Conservation (phyloP, 2,329 filamentous ascomycete genomes). For the Cordyceps farinosa region DNA sequence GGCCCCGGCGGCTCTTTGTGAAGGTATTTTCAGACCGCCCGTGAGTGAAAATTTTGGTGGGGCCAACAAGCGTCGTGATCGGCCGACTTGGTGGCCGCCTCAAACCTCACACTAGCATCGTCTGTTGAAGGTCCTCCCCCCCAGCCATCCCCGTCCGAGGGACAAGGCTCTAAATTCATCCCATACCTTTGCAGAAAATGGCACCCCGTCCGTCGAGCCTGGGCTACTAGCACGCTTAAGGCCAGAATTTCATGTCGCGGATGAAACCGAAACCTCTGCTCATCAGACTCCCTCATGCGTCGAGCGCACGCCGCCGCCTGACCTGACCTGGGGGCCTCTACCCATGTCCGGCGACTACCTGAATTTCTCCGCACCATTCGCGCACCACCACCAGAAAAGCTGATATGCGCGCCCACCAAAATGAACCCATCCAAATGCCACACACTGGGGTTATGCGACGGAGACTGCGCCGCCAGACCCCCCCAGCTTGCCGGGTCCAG, state of each 20-base stretch:
- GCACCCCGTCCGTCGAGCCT: background rate
- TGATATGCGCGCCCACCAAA: background rate
- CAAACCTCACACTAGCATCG: background rate
- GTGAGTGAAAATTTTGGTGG: background rate
- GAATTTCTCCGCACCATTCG: conserved; percentile 1
- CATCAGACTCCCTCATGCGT: background rate
- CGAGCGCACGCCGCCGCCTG: background rate
- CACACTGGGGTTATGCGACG: background rate
- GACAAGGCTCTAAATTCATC: background rate
- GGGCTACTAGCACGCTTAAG: background rate
- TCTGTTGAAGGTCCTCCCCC: background rate
- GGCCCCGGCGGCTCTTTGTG: background rate
- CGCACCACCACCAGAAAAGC: background rate
- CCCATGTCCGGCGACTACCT: background rate
- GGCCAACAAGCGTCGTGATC: background rate
- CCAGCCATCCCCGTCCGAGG: background rate
- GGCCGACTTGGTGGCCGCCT: background rate
- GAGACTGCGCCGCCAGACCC: background rate
- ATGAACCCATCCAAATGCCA: background rate
- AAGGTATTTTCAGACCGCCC: background rate
- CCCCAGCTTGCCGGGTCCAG: background rate
- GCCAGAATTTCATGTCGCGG: background rate
- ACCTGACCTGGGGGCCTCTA: background rate
- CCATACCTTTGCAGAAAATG: background rate
- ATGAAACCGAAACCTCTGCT: background rate